Base-by-base conservation (phyloP, 2,329 filamentous ascomycete genomes). In the Monosporascus sp. region DNA sequence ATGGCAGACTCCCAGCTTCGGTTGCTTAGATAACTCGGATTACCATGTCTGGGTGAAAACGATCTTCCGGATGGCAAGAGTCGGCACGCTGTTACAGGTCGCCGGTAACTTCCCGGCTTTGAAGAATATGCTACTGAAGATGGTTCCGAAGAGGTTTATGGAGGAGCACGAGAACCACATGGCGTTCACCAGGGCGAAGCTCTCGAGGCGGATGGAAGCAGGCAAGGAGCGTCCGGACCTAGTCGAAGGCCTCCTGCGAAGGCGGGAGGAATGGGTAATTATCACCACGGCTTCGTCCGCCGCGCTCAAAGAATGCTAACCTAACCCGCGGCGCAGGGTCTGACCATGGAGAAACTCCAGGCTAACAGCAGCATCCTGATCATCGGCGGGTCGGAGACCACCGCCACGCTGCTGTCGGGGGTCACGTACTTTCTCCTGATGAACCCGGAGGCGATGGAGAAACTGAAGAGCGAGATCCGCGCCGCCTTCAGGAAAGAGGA, bases 351-450 rank as follows among this genome's bases (percentile, higher is more conserved):
- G n/a, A 51, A 53, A 16, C 36, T 56, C n/a, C 48, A 48, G 17
- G 48, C 48, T 17, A 56, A 50, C 34, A 31, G 48, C 37, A 48
- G 41, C 31, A 36, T 53, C 17, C 51, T 57, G 9, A 55, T 55
- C 19, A 48, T 55, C 17, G 76, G 72, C 0, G 76, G 76, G 0
- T 71, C 67, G 5, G 75, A 79, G 51, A 79, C 76, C 0, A 78
- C 75, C 0, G 75, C 76, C 0, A 75, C 75, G 0, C 61, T 71
- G 2, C 61, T 79, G 2, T 62, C 67, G 0, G 76, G 75, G 2
- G 61, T 66, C 0, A 75, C 73, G 0, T 78, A 70, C 50, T 64
- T 73, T 0, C 63, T 81, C 0, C 60, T 75, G 22, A 56, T 48
- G 14, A 50, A 66, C 19, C 64, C 68, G 1, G 54, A 66, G 1